These are phyloP conservation scores for Erigeron canadensis DNA, from an alignment of 129 eudicot genomes.

Conservation along the genomic window DNA sequence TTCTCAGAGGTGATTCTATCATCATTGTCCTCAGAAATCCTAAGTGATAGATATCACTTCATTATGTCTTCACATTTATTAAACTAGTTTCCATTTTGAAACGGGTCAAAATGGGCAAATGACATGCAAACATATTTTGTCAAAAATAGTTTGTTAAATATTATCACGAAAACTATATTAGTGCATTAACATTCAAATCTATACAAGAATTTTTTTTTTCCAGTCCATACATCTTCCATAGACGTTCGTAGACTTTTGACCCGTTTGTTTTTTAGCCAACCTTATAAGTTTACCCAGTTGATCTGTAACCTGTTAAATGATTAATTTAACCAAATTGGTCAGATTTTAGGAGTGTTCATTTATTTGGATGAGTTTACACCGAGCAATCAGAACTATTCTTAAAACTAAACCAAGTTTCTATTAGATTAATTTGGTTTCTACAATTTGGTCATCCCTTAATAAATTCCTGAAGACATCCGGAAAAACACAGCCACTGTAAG, in stretches of 20 bases:
- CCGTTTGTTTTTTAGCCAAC: not conserved
- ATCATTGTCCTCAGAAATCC: conserved; percentile 90
- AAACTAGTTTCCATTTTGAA: not conserved
- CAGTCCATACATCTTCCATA: not conserved
- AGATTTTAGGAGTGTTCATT: no score
- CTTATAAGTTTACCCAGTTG: not conserved
- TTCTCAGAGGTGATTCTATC: conserved; percentile 91
- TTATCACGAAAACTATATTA: not conserved
- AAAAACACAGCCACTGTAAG: no score
- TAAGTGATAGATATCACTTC: conserved; percentile 20
- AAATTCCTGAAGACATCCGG: no score
- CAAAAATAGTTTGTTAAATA: not conserved
- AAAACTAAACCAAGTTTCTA: no score
- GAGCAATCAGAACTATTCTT: no score
- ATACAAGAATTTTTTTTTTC: not conserved
- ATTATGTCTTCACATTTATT: not conserved
- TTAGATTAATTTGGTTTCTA: no score
- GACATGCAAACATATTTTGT: not conserved
- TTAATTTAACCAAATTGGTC: no score
- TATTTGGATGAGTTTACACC: no score
- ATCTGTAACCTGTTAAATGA: no score
- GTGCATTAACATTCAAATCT: not conserved
- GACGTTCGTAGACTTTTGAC: not conserved
- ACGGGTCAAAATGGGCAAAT: not conserved
- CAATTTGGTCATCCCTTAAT: no score